Conservation (phyloP, 2,329 filamentous ascomycete genomes). For the Aspergillus ochraceus region DNA sequence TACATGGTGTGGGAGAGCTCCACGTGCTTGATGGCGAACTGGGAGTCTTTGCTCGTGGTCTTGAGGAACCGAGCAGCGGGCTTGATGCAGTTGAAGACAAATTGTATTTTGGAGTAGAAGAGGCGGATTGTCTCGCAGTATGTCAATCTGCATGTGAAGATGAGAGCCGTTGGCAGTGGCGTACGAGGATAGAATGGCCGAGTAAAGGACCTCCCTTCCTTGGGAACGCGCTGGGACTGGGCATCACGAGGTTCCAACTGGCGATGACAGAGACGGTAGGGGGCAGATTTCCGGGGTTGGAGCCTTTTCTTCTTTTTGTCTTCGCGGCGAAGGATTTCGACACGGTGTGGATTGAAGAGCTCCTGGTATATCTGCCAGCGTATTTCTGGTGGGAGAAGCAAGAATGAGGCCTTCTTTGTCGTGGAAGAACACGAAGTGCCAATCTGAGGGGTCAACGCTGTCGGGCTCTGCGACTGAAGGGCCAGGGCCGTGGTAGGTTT, state of each 20-base stretch:
- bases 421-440: too few species aligned
- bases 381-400: conserved; percentile 68
- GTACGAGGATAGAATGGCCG: neutral
- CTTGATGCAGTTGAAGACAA: conserved; percentile 21
- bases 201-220: neutral
- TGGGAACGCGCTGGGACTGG: conserved; percentile 1
- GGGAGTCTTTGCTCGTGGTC: conserved; percentile 55
- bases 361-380: conserved; percentile 68
- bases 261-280: conserved; percentile 62
- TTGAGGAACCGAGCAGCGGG: conserved; percentile 29
- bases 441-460: too few species aligned
- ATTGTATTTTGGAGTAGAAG: conserved; percentile 54
- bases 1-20: conserved; percentile 27
- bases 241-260: conserved; percentile 36
- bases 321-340: conserved; percentile 31
- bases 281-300: conserved; percentile 57
- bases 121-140: conserved; percentile 64
- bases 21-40: conserved; percentile 50
- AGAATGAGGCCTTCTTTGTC: conserved; percentile 44
- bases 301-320: conserved; percentile 29
- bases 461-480: too few species aligned
- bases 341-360: conserved; percentile 50
- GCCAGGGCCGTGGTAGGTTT: too few species aligned
- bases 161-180: conserved; percentile 49
- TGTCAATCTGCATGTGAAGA: conserved; percentile 62